A percentile compares a stretch with the other conserved stretches of the same genome.
Conservation (phyloP, 345 rosid genomes). For the Physaria fendleri region DNA sequence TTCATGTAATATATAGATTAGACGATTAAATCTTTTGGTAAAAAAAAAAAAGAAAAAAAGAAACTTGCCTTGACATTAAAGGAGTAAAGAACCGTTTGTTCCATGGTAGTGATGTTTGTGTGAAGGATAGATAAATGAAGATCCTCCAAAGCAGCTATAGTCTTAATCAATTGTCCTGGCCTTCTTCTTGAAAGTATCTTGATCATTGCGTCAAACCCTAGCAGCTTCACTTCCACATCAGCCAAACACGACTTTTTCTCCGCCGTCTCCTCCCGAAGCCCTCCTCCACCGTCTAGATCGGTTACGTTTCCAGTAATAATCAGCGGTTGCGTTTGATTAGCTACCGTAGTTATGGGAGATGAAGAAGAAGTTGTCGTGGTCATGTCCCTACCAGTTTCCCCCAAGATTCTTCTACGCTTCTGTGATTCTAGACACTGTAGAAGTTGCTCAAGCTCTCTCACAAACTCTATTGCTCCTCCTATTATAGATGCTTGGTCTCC, state of each 20-base stretch:
- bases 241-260: slow-evolving; percentile 83
- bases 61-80: slow-evolving; percentile 78
- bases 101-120: slow-evolving; percentile 92
- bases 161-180: slow-evolving; percentile 69
- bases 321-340: slow-evolving; percentile 10
- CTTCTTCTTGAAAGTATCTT: slow-evolving; percentile 91
- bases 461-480: slow-evolving; percentile 94
- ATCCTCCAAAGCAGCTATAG: slow-evolving; percentile 92
- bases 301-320: slow-evolving; percentile 11
- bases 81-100: slow-evolving; percentile 91
- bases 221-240: slow-evolving; percentile 81
- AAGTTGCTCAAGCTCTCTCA: slow-evolving; percentile 88
- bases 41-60: background rate
- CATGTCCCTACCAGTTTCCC: slow-evolving; percentile 42
- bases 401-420: slow-evolving; percentile 57
- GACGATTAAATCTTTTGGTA: background rate
- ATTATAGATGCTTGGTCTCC: slow-evolving; percentile 99
- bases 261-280: slow-evolving; percentile 57
- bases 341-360: slow-evolving; percentile 13
- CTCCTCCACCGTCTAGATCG: slow-evolving; percentile 19
- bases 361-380: slow-evolving; percentile 31
- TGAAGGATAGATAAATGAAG: slow-evolving; percentile 83
- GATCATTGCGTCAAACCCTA: slow-evolving; percentile 92
- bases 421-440: slow-evolving; percentile 89
- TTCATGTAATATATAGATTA: background rate